Evolutionary conservation across 225 moss, liverwort and hornwort species (phyloP).

Genomic region (Rhytidiadelphus loreus): DNA sequence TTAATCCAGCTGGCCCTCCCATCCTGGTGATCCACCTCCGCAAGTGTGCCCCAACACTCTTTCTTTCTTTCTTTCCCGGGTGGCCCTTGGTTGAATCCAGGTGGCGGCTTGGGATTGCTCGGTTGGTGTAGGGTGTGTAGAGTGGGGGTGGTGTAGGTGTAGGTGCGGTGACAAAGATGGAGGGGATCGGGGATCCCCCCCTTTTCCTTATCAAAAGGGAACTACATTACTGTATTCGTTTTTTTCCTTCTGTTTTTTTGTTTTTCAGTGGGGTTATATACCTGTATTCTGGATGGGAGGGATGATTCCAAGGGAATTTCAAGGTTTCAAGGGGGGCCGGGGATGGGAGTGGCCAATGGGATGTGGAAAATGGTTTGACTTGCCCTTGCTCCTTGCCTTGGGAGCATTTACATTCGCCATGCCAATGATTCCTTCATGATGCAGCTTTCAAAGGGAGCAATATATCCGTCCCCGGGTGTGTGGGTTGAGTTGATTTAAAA

Average conservation of each 20-base stretch:
- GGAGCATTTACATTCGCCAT: neutral
- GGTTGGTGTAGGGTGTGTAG: neutral
- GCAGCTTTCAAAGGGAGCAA: neutral
- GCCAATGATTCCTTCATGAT: slow-evolving; percentile 17
- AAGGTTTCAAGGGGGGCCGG: neutral
- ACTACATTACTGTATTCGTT: too few relatives aligned
- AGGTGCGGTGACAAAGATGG: neutral
- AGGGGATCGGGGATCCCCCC: neutral
- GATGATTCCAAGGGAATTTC: neutral
- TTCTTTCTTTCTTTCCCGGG: neutral
- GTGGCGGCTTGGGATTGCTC: neutral
- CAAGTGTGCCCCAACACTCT: neutral
- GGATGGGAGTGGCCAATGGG: neutral
- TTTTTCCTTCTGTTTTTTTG: neutral
- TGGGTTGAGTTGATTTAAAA: neutral
- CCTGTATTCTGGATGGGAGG: neutral
- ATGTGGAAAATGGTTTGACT: neutral
- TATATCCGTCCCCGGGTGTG: neutral
- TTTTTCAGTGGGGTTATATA: too few relatives aligned
- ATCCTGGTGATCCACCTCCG: neutral
- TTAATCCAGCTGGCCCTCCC: neutral
- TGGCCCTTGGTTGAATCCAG: too few relatives aligned
- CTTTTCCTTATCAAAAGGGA: neutral
- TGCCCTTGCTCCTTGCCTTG: neutral
- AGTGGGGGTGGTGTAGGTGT: slow-evolving; percentile 30